A percentile compares a stretch with the other conserved stretches of the same genome.
Evolutionary conservation across 768 basidiomycete species (phyloP).

Genomic region (Lactarius vividus): DNA sequence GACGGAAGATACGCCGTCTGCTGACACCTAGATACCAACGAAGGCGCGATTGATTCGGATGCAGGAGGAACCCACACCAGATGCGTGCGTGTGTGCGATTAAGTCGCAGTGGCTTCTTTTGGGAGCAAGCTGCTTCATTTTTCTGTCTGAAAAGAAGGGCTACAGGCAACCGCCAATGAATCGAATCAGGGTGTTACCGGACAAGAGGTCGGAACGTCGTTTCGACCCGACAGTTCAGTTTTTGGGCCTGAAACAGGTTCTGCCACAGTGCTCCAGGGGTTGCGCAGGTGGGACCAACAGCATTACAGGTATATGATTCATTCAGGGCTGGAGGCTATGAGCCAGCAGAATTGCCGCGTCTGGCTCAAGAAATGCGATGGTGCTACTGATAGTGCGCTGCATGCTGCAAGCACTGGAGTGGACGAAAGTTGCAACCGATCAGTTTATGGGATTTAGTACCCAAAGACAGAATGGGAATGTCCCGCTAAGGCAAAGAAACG

Average conservation of each 20-base stretch:
- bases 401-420: background rate
- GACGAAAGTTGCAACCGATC: background rate
- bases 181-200: conserved; percentile 11
- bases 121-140: background rate
- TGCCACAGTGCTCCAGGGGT: background rate
- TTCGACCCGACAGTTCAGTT: background rate
- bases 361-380: background rate
- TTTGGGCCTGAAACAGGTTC: background rate
- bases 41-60: background rate
- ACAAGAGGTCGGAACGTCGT: background rate
- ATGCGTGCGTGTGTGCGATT: background rate
- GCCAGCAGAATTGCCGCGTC: background rate
- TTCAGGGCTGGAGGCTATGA: background rate
- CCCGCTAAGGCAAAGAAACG: background rate
- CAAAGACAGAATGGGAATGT: background rate
- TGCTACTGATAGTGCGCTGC: background rate
- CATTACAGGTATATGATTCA: background rate
- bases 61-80: background rate
- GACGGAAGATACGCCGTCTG: background rate
- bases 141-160: background rate
- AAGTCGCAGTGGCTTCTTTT: background rate
- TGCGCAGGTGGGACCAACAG: background rate
- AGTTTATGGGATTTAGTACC: background rate
- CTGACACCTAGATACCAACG: background rate
- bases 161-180: conserved; percentile 8